phyloP scores from a whole-genome alignment of 495 filamentous ascomycete species.

The Penicillium taxi region DNA sequence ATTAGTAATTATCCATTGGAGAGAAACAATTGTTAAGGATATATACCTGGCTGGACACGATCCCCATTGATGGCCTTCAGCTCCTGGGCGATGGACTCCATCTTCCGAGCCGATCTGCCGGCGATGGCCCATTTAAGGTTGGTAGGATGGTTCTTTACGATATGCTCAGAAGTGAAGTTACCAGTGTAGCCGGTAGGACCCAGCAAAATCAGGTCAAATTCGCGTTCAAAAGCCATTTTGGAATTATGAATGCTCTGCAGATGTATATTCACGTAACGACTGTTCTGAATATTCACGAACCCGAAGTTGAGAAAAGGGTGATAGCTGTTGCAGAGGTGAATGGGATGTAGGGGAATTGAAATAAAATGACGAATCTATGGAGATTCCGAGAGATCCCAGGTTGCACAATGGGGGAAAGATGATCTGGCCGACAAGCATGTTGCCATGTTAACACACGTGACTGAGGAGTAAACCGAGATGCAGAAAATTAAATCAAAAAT shows the following conservation, averaged over 20 bases:
- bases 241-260: no score
- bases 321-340: neutral
- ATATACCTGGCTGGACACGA: conserved; percentile 56
- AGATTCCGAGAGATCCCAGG: neutral
- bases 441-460: neutral
- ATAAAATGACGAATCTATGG: neutral
- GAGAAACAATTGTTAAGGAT: neutral
- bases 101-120: conserved; percentile 67
- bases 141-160: conserved; percentile 65
- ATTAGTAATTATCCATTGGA: conserved; percentile 2
- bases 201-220: conserved; percentile 78
- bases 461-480: neutral
- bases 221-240: conserved; percentile 38
- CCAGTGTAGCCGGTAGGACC: conserved; percentile 89
- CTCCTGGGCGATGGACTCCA: conserved; percentile 58
- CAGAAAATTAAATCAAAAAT: neutral
- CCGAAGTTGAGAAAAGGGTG: no score
- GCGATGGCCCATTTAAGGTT: conserved; percentile 85
- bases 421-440: neutral
- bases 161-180: conserved; percentile 66
- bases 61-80: conserved; percentile 61
- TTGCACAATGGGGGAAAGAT: neutral
- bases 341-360: neutral
- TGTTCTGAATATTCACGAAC: no score
- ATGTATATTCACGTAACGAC: no score